Base-by-base conservation (phyloP, 2,329 filamentous ascomycete genomes). In the Exophiala calicioides region DNA sequence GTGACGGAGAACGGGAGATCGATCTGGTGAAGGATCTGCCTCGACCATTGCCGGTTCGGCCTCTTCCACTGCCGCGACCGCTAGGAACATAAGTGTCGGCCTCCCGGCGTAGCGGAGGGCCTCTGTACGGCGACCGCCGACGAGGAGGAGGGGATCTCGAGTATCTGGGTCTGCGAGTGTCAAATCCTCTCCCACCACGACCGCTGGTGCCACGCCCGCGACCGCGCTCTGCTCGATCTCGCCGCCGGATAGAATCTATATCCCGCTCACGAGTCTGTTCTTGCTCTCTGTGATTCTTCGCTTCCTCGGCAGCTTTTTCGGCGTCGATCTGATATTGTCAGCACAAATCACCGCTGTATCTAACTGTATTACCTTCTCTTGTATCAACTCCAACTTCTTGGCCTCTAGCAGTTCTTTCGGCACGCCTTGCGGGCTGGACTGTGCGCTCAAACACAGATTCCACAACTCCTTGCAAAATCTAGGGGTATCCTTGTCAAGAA, bases 331-430 rank as follows among this genome's bases (percentile, higher is more conserved):
- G 33, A 30, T 31, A 30, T 15, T 12, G 27, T 41, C 33, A 54
- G 47, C 32, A 13, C 12, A 15, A 21, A 32, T 19, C n/a, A 19
- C 24, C 10, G 15, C 12, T 3, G 8, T 9, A 9, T 12, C n/a
- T 13, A 21, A 26, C 20, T 21, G 24, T 44, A n/a, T 16, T 44
- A 94, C 91, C 84, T 95, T 95, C 69, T 96, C 90, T 68, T 96
- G 89, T 53, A 93, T 88, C 36, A 98, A 75, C 68, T 98, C 93
- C 33, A 88, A 73, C 70, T 97, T 98, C 76, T 98, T 98, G 1
- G 91, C 90, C 66, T 98, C 93, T 2, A 98, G 73, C 31, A 98
- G 76, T 68, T 96, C 90, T 67, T 95, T 91, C 0, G 93, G 91
- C 9, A 98, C 90, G 44, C 93, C 93, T 64, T 93, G 86, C 0